Base-by-base conservation (phyloP, 176 grass and related monocot species). In the Dendrocalamus sinicus region DNA sequence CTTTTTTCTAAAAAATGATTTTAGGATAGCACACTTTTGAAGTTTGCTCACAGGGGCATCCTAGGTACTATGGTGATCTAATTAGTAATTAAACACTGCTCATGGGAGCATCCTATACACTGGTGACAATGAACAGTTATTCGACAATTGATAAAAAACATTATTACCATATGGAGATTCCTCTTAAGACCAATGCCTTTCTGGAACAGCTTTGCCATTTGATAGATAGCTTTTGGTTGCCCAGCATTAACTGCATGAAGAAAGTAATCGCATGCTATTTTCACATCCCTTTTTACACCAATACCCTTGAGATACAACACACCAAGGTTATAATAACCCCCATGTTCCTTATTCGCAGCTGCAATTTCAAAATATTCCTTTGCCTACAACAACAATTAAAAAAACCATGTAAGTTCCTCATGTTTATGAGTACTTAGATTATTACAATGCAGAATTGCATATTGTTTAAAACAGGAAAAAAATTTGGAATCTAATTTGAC, bases 151-250 rank as follows among this genome's bases (percentile, higher is more conserved):
- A 82, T 22, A 64, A 15, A 66, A 22, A 24, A 26, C 73, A 80
- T 72, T 67, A 85, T 68, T 94, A 99, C 97, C 92, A 91, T 94
- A 62, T 96, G 89, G 73, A 99, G 92, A 87, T 96, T 99, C 82
- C 85, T 94, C 94, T 96, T 99, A 72, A 99, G 91, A 44, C 92
- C 90, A 67, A 99, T 86, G 65, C 94, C 97, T 79, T 91, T 99
- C 45, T 99, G 97, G 76, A 94, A 99, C 82, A 99, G 81, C 69
- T 95, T 99, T 24, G 97, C 97, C 60, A 99, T 86, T 89, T 99
- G 97, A 80, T 96, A 99, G 66, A 99, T 90, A 79, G 97, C 97
- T 88, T 99, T 99, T 81, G 97, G 97, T 51, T 99, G 94, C 67
- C 94, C 97, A 22, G 62, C 90, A 92, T 99, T 93, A 83, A 93